Percentiles rank a stretch among this genome's conserved stretches.
Evolutionary conservation across 1,139 yeast genomes (phyloP).

Genomic region (Zygosaccharomyces pseudobailii): DNA sequence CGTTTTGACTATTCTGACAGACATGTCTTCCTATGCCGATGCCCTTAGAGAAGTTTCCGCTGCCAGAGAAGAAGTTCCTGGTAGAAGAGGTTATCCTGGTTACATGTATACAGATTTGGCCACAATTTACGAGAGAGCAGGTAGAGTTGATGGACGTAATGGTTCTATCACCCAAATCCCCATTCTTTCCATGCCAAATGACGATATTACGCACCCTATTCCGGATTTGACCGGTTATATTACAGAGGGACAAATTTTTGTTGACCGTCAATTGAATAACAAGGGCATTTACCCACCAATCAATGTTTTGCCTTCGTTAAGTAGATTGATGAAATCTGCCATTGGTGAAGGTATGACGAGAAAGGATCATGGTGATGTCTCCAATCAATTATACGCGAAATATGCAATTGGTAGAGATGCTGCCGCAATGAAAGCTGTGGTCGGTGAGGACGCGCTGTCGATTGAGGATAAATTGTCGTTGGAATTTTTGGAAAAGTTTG

Average conservation of each 20-base stretch:
- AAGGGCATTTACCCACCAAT: slow-evolving; percentile 99
- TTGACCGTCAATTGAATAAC: slow-evolving; percentile 93
- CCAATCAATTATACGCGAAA: slow-evolving; percentile 96
- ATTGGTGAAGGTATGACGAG: slow-evolving; percentile 99
- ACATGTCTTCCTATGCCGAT: slow-evolving; percentile 99
- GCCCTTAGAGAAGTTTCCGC: slow-evolving; percentile 99
- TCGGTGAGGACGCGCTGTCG: slow-evolving; percentile 98
- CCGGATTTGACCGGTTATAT: slow-evolving; percentile 99
- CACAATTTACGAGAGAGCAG: slow-evolving; percentile 98
- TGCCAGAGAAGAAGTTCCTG: slow-evolving; percentile 99
- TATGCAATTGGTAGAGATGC: slow-evolving; percentile 99
- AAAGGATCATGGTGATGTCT: slow-evolving; percentile 98
- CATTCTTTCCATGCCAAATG: slow-evolving; percentile 98
- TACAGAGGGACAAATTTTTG: slow-evolving; percentile 97
- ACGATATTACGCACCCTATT: slow-evolving; percentile 98
- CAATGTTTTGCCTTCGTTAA: slow-evolving; percentile 92
- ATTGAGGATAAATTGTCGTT: slow-evolving; percentile 95
- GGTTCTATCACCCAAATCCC: slow-evolving; percentile 99
- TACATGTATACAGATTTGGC: slow-evolving; percentile 99
- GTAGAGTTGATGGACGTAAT: slow-evolving; percentile 99
- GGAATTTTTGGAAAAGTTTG: slow-evolving; percentile 96
- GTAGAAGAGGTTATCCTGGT: slow-evolving; percentile 99
- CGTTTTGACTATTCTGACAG: slow-evolving; percentile 94
- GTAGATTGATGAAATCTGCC: slow-evolving; percentile 98
- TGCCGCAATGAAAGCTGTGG: slow-evolving; percentile 99